Evolutionary conservation across 2,329 filamentous ascomycete genomes (phyloP), one percentile per base, ranked within the genome.

Genomic region (Lasiodiplodia sp.): DNA sequence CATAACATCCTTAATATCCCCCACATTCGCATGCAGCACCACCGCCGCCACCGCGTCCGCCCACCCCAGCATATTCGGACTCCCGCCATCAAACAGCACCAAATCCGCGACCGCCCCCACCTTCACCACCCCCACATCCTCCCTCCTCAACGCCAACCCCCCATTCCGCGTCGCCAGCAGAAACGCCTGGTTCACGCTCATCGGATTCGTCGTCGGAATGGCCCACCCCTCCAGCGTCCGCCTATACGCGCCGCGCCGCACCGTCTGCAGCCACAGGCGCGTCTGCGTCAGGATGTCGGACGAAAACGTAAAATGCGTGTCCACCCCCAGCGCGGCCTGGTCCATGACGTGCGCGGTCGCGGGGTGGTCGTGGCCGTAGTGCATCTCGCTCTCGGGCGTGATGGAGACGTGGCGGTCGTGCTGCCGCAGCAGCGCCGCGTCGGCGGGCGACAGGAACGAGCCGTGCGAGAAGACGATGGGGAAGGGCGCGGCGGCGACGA

Each of bases 371-470:
- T 87, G 85, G 21, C 87, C 87, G 74, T 84, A 88, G 73, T 87
- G 85, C 80, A 87, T 84, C 72, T 89, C 87, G 0, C 84, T 87
- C 72, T 89, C 87, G 2, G 86, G 86, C 0, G 87, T 88, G 69
- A 86, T 86, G 64, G 85, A 86, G 52, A 89, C 76, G 75, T 85
- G 84, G 57, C 87, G 83, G 75, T 88, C 84, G 1, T 81, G 81
- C 0, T 76, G 69, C 11, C 84, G 83, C 0, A 88, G 80, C 0
- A 86, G 77, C 1, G 75, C 67, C 0, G 78, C 77, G 14, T 83
- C 82, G 0, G 70, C 67, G 0, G 79, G 73, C 0, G 82, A 81
- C 12, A 87, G 73, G 74, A 80, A 85, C 10, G 77, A 79, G 0
- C 79, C 85, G 71, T 88, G 87, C 0, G 85, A 84, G 74, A 88